A percentile compares a stretch with the other conserved stretches of the same genome.
Conservation (phyloP, 352 stramenopile species). For the Pythium grandisporangium region DNA sequence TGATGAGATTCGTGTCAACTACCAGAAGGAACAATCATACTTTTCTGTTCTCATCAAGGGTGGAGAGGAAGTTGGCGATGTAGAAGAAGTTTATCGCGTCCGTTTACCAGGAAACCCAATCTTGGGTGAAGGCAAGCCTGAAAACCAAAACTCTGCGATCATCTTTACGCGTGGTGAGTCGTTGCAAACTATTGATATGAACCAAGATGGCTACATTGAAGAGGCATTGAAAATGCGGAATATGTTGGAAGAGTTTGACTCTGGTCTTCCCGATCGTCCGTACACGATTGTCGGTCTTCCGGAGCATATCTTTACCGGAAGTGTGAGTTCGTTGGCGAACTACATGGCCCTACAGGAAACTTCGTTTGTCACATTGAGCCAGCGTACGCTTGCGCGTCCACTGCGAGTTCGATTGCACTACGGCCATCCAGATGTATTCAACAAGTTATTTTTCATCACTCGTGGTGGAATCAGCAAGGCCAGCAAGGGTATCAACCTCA, state of each 20-base stretch:
- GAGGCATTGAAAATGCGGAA: constrained; percentile 99
- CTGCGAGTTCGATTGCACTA: constrained; percentile 97
- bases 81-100: constrained; percentile 95
- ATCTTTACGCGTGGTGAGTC: constrained; percentile 98
- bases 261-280: constrained; percentile 55
- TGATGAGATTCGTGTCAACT: constrained; percentile 95
- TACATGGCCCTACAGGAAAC: constrained; percentile 99
- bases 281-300: constrained; percentile 96
- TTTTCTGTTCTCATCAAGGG: constrained; percentile 98
- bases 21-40: constrained; percentile 92
- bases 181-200: constrained; percentile 99
- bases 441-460: constrained; percentile 99
- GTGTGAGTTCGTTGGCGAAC: constrained; percentile 97
- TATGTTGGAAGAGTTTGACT: constrained; percentile 96
- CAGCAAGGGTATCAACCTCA: constrained; percentile 99
- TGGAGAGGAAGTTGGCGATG: constrained; percentile 37
- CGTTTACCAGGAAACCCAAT: constrained; percentile 97
- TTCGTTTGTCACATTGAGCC: constrained; percentile 97
- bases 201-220: constrained; percentile 99
- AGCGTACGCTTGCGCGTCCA: constrained; percentile 94
- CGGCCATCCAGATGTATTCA: constrained; percentile 98
- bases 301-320: constrained; percentile 99
- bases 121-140: constrained; percentile 98
- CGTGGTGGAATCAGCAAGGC: constrained; percentile 98
- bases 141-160: constrained; percentile 99